phyloP scores from a whole-genome alignment of 2,329 filamentous ascomycete genomes.

The Dactylellina haptotyla region DNA sequence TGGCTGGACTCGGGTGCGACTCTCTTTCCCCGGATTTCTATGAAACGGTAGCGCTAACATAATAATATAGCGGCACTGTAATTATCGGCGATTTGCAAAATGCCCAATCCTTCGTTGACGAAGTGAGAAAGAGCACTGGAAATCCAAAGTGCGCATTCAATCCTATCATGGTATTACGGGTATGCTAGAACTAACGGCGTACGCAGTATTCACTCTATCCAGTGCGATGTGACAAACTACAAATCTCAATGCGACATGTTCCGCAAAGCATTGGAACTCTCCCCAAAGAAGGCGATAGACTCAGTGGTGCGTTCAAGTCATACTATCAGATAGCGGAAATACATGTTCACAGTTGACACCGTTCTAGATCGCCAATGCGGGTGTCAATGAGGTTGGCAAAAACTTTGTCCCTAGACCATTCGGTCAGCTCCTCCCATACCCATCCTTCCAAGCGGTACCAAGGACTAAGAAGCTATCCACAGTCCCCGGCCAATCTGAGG shows the following conservation, averaged over 20 bases:
- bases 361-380: conserved; percentile 68
- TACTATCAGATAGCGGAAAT: background rate
- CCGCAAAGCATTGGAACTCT: conserved; percentile 68
- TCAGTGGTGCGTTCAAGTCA: conserved; percentile 41
- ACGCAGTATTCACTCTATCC: conserved; percentile 66
- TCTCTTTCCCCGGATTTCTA: conserved; percentile 2
- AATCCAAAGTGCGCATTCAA: conserved; percentile 59
- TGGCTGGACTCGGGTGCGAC: conserved; percentile 65
- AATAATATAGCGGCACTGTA: conserved; percentile 65
- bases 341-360: background rate
- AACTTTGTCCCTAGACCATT: conserved; percentile 63
- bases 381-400: conserved; percentile 65
- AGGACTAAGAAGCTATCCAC: conserved; percentile 18
- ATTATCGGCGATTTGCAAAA: conserved; percentile 73
- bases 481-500: conserved; percentile 60
- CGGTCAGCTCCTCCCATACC: conserved; percentile 37
- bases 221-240: conserved; percentile 74
- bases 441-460: conserved; percentile 18
- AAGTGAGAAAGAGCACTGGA: conserved; percentile 64
- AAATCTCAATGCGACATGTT: conserved; percentile 73
- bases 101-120: conserved; percentile 68
- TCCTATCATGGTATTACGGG: background rate
- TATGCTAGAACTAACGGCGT: background rate
- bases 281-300: conserved; percentile 60
- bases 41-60: conserved; percentile 12